Percentiles rank a stretch among this genome's conserved stretches.
Conservation (phyloP, 164 flowering plant genomes). For the Stephania cephalantha region DNA sequence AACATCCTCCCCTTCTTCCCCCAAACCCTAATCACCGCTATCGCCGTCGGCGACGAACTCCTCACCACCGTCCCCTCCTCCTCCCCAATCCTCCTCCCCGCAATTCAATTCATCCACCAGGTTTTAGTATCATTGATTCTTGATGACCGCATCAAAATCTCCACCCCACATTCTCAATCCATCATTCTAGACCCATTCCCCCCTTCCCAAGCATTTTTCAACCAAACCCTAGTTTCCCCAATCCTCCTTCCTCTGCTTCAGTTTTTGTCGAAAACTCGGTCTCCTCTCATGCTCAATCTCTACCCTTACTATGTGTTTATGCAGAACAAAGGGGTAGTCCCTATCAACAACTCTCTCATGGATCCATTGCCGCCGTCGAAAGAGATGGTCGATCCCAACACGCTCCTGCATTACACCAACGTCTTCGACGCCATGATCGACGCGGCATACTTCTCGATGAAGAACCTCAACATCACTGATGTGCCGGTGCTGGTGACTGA, state of each 20-base stretch:
- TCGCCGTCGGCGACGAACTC: constrained; percentile 93
- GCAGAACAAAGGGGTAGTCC: constrained; percentile 93
- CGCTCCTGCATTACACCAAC: constrained; percentile 86
- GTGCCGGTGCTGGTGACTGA: constrained; percentile 78
- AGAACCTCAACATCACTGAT: constrained; percentile 69
- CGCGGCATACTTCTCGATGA: constrained; percentile 78
- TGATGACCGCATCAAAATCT: constrained; percentile 57
- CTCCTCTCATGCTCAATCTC: constrained; percentile 91
- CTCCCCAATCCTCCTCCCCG: constrained; percentile 78
- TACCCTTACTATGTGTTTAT: constrained; percentile 95
- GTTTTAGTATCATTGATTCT: constrained; percentile 73
- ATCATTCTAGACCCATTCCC: constrained; percentile 84
- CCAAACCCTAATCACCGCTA: constrained; percentile 56
- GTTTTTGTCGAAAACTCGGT: constrained; percentile 56
- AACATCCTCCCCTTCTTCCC: constrained; percentile 76
- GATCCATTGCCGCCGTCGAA: constrained; percentile 77
- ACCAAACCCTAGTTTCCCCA: constrained; percentile 43
- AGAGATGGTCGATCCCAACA: constrained; percentile 95
- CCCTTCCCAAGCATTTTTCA: constrained; percentile 93
- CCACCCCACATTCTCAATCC: constrained; percentile 85
- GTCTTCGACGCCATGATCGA: constrained; percentile 94
- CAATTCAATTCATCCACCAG: constrained; percentile 65
- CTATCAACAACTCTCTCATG: constrained; percentile 72
- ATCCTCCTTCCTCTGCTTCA: constrained; percentile 50
- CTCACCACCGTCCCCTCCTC: constrained; percentile 67